Conservation (phyloP, 495 filamentous ascomycete genomes). For the Daldinia vernicosa region DNA sequence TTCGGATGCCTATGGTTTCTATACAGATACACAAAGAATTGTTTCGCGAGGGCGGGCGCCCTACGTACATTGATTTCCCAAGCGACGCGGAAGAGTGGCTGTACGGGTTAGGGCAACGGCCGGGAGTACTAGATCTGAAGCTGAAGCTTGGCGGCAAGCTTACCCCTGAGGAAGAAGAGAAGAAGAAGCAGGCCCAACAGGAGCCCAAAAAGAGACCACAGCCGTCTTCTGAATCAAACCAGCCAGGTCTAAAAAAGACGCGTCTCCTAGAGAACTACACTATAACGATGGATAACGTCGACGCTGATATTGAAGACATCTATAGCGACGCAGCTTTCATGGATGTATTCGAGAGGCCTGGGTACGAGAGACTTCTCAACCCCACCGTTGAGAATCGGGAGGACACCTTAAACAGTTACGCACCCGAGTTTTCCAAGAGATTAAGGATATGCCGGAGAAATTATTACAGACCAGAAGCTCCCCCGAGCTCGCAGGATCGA, state of each 20-base stretch:
- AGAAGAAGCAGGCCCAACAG: neutral
- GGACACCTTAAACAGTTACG: slow-evolving; percentile 5
- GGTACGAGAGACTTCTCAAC: slow-evolving; percentile 3
- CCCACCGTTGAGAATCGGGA: slow-evolving; percentile 17
- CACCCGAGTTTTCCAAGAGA: neutral
- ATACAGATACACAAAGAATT: neutral
- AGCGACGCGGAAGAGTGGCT: slow-evolving; percentile 6
- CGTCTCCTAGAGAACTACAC: neutral
- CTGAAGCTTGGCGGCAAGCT: slow-evolving; percentile 22
- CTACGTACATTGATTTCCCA: slow-evolving; percentile 35
- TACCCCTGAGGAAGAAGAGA: neutral
- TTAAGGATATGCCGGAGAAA: neutral
- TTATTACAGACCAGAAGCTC: neutral
- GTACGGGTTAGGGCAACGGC: slow-evolving; percentile 21
- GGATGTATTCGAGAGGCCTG: neutral
- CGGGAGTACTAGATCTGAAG: slow-evolving; percentile 29
- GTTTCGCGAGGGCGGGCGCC: slow-evolving; percentile 19
- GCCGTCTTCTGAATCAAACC: neutral
- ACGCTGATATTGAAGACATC: slow-evolving; percentile 25
- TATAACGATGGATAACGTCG: slow-evolving; percentile 17
- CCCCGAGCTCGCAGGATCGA: neutral
- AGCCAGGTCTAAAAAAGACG: slow-evolving; percentile 2
- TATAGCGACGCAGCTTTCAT: slow-evolving; percentile 9
- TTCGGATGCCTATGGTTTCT: slow-evolving; percentile 6
- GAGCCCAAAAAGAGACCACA: slow-evolving; percentile 4